A percentile compares a stretch with the other conserved stretches of the same genome.
These are phyloP conservation scores for Boletus sensibilis DNA, from an alignment of 768 basidiomycete species.

Conservation along the genomic window DNA sequence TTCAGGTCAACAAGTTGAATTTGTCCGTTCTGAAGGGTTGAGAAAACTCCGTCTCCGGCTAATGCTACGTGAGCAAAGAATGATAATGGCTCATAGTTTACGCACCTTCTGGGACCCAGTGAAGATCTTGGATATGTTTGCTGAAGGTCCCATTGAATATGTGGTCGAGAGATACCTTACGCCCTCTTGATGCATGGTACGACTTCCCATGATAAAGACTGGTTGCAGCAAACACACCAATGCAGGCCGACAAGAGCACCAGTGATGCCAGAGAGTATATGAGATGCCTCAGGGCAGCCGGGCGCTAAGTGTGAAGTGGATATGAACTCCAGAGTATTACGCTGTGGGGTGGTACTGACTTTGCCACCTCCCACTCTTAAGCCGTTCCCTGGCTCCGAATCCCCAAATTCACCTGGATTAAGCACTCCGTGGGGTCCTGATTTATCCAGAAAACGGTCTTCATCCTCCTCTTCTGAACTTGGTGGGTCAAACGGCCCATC, in stretches of 20 bases:
- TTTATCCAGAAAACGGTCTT: slow-evolving; percentile 49
- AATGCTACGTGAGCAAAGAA: slow-evolving; percentile 10
- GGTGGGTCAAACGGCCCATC: slow-evolving; percentile 78
- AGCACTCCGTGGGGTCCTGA: slow-evolving; percentile 12
- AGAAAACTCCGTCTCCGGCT: slow-evolving; percentile 97
- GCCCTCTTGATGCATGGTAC: slow-evolving; percentile 51
- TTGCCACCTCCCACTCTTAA: slow-evolving; percentile 39
- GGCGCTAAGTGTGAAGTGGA: slow-evolving; percentile 36
- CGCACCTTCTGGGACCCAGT: slow-evolving; percentile 93
- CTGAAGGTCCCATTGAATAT: slow-evolving; percentile 90
- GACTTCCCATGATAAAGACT: slow-evolving; percentile 59
- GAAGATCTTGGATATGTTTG: slow-evolving; percentile 45
- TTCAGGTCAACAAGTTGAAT: slow-evolving; percentile 83
- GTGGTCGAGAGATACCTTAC: slow-evolving; percentile 83
- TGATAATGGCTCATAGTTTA: not conserved
- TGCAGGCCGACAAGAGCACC: slow-evolving; percentile 58
- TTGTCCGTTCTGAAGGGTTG: slow-evolving; percentile 53
- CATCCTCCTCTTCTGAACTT: slow-evolving; percentile 75
- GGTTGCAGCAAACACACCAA: slow-evolving; percentile 77
- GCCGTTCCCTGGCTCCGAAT: slow-evolving; percentile 30
- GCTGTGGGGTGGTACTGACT: slow-evolving; percentile 28
- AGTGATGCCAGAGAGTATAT: slow-evolving; percentile 59
- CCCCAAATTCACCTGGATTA: slow-evolving; percentile 9
- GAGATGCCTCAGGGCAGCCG: slow-evolving; percentile 58
- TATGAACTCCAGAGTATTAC: slow-evolving; percentile 1